Percentiles rank a stretch among this genome's conserved stretches.
phyloP scores from a whole-genome alignment of 345 rosid genomes.

The Eucalyptus cloeziana region DNA sequence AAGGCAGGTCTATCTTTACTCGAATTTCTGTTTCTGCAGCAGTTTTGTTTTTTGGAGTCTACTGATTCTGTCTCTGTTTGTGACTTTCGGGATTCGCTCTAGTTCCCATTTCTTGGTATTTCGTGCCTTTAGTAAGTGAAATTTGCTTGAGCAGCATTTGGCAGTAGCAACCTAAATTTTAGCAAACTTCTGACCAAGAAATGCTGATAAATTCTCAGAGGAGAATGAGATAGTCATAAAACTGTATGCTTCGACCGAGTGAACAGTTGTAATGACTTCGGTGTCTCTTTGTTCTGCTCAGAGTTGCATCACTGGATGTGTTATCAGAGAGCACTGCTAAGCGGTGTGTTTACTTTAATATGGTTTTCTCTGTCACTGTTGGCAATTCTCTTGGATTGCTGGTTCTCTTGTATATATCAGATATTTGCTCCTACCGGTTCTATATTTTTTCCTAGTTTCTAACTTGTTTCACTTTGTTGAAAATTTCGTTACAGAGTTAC shows the following conservation, averaged over 20 bases:
- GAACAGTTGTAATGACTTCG: neutral
- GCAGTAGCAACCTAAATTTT: neutral
- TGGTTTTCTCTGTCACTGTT: neutral
- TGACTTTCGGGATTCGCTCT: neutral
- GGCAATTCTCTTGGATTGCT: neutral
- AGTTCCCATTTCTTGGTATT: neutral
- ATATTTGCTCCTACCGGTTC: neutral
- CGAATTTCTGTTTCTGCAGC: neutral
- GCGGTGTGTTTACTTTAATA: neutral
- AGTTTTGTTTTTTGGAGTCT: neutral
- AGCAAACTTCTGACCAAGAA: neutral
- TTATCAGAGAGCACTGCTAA: neutral
- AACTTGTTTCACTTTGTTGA: neutral
- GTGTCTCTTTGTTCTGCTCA: neutral
- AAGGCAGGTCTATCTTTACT: conserved; percentile 59
- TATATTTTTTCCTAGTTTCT: neutral
- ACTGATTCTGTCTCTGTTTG: neutral
- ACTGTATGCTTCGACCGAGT: neutral
- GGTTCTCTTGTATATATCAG: neutral
- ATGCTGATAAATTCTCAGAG: neutral
- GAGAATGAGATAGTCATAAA: neutral
- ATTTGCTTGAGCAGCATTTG: neutral
- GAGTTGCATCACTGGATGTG: neutral
- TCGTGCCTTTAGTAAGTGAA: neutral
- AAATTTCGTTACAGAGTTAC: conserved; percentile 50